Base-by-base conservation (phyloP, 164 flowering plant species). In the Sedum album region DNA sequence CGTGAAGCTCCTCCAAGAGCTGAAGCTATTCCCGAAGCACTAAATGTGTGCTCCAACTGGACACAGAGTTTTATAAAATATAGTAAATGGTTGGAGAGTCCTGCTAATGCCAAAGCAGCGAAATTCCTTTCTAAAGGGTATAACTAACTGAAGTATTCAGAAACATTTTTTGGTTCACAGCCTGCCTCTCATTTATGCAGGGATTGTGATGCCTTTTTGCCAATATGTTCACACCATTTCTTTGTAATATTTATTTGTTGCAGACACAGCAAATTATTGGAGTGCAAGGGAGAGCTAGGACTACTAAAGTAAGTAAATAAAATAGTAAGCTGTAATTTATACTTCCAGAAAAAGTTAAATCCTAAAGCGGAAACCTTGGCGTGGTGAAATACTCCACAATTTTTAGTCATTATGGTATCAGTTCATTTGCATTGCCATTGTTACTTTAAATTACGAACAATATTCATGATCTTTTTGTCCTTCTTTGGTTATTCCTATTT, bases 51-150 rank as follows among this genome's bases (percentile, higher is more conserved):
- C 76, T 87, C 91, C 63, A 76, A 83, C 73, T 94, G 99, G 99
- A 83, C 88, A 71, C 80, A 85, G 65, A 88, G 89, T 75, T 94
- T 91, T 82, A 91, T 91, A 46, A 94, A 88, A 77, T 88, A 94
- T 76, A 94, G 97, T 76, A 83, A 78, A 73, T 94, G 99, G 97
- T 81, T 86, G 70, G 96, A 91, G 80, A 83, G 75, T 66, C 91
- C 92, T 62, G 82, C 94, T 36, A 86, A 88, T 78, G 86, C 90
- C 41, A 94, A 94, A 82, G 96, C 99, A 70, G 92, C 96, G 68
- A 80, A 75, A 64, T 94, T 91, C 73, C 87, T 94, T 70, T 94
- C 97, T 31, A 81, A 72, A 78, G 99, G 99, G 99, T 91, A 85
- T 48, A 4, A 26, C 46, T 35, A 13, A 57, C 62, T 57, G 33